Evolutionary conservation across 176 grass and related monocot species (phyloP), one percentile per base, ranked within the genome.

Genomic region (Hyparrhenia diplandra): DNA sequence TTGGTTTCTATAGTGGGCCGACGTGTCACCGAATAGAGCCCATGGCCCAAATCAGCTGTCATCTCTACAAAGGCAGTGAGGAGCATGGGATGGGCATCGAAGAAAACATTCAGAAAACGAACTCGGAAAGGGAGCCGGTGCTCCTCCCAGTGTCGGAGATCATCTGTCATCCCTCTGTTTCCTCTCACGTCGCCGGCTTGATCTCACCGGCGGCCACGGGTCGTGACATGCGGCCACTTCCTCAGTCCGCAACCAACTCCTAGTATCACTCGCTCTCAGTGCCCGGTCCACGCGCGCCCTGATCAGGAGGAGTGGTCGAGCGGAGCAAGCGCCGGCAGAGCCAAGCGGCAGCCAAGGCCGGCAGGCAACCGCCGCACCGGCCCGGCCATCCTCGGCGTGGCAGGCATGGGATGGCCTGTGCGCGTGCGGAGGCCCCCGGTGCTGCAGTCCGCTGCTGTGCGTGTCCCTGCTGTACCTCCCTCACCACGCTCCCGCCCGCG

Each of bases 391-490:
- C 9, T 9, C 45, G 45, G 14, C 45, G 21, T n/a, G 52, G 20
- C 20, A 1, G 2, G 60, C 13, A 94, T 94, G 92, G 86, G n/a
- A 69, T 87, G 85, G 90, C 88, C 83, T 85, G 74, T 83, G 73
- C 78, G 74, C 54, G 60, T 88, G 82, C 74, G 80, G 81, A 86
- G 88, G 1, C 86, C 90, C 3, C 79, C 87, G 36, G 60, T 98
- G 43, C 70, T 90, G 84, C 92, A 93, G 82, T 95, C 90, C 10
- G 84, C 68, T 89, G 73, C 92, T 98, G 88, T 95, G 92, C 88
- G 63, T 95, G 32, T 98, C 95, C 37, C 76, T 98, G 9, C 85
- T 98, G 75, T 95, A 95, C 90, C 95, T 98, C 86, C 86, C 76
- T 92, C 86, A 91, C 95, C 79, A 93, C 95, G 24, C 92, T 98